Evolutionary conservation across 352 stramenopile genomes (phyloP).

Genomic region (Plasmopara halstedii): DNA sequence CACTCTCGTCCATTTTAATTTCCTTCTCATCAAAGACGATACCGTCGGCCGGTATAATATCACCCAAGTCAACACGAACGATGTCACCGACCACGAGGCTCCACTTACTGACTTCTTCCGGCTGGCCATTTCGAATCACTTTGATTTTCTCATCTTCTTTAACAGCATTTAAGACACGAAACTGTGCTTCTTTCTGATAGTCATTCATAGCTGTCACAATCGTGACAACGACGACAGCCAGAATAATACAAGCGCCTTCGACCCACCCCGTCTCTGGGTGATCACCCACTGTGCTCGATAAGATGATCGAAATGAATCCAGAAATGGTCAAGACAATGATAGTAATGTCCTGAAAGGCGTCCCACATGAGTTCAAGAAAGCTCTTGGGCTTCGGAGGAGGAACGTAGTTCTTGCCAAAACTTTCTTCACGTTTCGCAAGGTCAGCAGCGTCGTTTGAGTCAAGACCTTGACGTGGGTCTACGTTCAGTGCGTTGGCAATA

Average conservation of each 20-base stretch:
- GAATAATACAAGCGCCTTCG: conserved; percentile 84
- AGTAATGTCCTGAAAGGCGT: conserved; percentile 86
- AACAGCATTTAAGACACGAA: conserved; percentile 69
- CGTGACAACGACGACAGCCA: conserved; percentile 84
- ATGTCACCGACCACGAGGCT: conserved; percentile 88
- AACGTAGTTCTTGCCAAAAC: conserved; percentile 63
- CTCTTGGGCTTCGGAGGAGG: conserved; percentile 37
- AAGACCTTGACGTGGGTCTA: conserved; percentile 40
- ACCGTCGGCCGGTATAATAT: conserved; percentile 87
- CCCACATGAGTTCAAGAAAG: conserved; percentile 81
- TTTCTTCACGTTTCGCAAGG: conserved; percentile 29
- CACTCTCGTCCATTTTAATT: conserved; percentile 85
- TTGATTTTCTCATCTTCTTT: conserved; percentile 80
- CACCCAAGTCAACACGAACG: conserved; percentile 70
- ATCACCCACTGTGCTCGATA: conserved; percentile 48
- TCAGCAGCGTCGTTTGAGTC: conserved; percentile 33
- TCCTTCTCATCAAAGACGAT: conserved; percentile 81
- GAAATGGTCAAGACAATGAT: conserved; percentile 85
- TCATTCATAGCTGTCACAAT: conserved; percentile 85
- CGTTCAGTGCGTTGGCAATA: conserved; percentile 35
- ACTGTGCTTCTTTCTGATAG: conserved; percentile 89
- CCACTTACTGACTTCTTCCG: conserved; percentile 54
- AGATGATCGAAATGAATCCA: conserved; percentile 73
- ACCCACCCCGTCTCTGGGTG: conserved; percentile 69
- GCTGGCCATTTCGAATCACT: conserved; percentile 53